Conservation (phyloP, 768 basidiomycete species). For the Leccinum ochraceum region DNA sequence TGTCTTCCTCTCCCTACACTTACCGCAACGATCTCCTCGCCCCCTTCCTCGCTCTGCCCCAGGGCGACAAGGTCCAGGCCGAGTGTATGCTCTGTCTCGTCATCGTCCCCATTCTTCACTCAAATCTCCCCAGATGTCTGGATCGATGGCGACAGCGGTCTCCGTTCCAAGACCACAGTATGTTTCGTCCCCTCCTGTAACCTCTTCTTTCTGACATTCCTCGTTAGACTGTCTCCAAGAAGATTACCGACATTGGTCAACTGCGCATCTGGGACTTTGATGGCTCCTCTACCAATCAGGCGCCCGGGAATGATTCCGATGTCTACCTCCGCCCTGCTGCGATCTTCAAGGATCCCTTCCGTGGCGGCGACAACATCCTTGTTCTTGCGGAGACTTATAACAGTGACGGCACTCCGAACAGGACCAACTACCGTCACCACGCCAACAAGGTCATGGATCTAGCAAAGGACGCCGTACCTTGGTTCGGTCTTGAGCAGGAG, state of each 20-base stretch:
- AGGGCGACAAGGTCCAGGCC: conserved; percentile 92
- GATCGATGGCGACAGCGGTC: conserved; percentile 93
- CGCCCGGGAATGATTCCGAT: conserved; percentile 93
- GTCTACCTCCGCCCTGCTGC: conserved; percentile 97
- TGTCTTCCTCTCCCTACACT: conserved; percentile 34
- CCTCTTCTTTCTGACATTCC: conserved; percentile 1
- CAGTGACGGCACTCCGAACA: conserved; percentile 98
- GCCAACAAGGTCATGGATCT: conserved; percentile 96
- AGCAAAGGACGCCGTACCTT: conserved; percentile 76
- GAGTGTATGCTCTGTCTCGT: conserved; percentile 62
- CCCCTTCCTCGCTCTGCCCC: conserved; percentile 85
- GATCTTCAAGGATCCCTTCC: conserved; percentile 99
- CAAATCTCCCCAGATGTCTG: conserved; percentile 73
- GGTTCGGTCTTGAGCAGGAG: conserved; percentile 99
- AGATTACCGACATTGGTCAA: conserved; percentile 83
- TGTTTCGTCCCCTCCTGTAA: conserved; percentile 26
- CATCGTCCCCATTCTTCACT: conserved; percentile 1
- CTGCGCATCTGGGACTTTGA: conserved; percentile 99
- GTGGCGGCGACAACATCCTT: conserved; percentile 96
- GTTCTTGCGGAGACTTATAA: conserved; percentile 98
- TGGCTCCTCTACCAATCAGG: conserved; percentile 97
- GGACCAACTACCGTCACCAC: conserved; percentile 92
- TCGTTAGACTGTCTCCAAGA: conserved; percentile 79
- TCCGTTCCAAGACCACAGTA: conserved; percentile 96
- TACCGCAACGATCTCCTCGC: conserved; percentile 87